Percentiles rank a stretch among this genome's conserved stretches.
These are phyloP conservation scores for Turritis glabra DNA, from an alignment of 345 rosid species.

Conservation along the genomic window DNA sequence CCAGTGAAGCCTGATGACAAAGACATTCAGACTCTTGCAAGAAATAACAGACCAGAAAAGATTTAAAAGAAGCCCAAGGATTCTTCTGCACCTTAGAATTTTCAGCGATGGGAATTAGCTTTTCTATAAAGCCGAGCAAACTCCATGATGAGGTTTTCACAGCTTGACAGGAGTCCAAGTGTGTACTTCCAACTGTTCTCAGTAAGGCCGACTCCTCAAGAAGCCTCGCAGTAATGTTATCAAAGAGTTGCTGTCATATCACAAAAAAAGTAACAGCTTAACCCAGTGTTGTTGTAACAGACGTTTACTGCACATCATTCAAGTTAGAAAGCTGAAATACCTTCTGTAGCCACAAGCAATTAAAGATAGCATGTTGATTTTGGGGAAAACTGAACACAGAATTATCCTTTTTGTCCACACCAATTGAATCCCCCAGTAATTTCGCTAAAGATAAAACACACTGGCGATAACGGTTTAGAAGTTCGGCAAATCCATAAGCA, in stretches of 20 bases:
- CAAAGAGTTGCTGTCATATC: constrained; percentile 70
- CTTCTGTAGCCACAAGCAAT: constrained; percentile 85
- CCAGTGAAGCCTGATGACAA: constrained; percentile 67
- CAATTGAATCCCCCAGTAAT: constrained; percentile 41
- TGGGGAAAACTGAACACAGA: constrained; percentile 47
- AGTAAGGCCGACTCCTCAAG: constrained; percentile 64
- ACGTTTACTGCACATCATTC: constrained; percentile 15
- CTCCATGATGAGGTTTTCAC: constrained; percentile 52
- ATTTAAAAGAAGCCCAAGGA: constrained; percentile 15
- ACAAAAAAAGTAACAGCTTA: constrained; percentile 26
- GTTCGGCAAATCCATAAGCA: constrained; percentile 58
- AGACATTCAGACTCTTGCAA: constrained; percentile 32
- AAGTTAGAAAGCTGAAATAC: constrained; percentile 42
- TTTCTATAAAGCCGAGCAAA: constrained; percentile 54
- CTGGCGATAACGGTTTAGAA: constrained; percentile 49
- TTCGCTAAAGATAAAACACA: constrained; percentile 46
- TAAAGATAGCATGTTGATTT: constrained; percentile 53
- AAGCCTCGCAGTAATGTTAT: constrained; percentile 53
- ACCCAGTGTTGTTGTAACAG: constrained; percentile 18
- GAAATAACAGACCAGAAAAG: constrained; percentile 5
- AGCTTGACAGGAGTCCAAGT: constrained; percentile 55
- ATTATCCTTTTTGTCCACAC: constrained; percentile 24
- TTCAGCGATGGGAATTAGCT: constrained; percentile 51
- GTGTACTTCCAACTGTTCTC: constrained; percentile 58
- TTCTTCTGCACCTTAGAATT: constrained; percentile 63